These are phyloP conservation scores for Pneumocystis carinii DNA, from an alignment of 1,139 yeast species.

Conservation along the genomic window DNA sequence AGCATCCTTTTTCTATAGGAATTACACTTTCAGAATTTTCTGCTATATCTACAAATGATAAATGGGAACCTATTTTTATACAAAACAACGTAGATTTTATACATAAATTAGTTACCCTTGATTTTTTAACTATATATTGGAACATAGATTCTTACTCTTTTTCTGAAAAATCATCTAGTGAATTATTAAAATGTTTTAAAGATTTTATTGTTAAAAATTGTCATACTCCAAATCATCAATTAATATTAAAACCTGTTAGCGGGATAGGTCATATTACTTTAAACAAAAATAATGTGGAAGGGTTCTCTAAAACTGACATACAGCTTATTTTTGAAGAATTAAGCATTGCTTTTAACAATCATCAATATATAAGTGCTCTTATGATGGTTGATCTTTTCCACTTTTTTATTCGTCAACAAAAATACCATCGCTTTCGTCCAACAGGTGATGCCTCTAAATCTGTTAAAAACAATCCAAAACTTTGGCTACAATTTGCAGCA, in stretches of 20 bases:
- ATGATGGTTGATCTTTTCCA: conserved; percentile 73
- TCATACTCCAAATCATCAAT: conserved; percentile 33
- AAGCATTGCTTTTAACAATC: conserved; percentile 67
- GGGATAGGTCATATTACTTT: conserved; percentile 75
- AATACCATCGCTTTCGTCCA: conserved; percentile 62
- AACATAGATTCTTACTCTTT: conserved; percentile 47
- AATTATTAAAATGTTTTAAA: conserved; percentile 15
- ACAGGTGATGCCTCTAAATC: conserved; percentile 23
- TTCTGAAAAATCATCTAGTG: conserved; percentile 16
- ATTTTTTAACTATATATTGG: conserved; percentile 71
- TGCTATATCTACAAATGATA: conserved; percentile 74
- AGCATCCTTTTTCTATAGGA: conserved; percentile 66
- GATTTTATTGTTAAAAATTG: conserved; percentile 19
- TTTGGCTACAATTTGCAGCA: conserved; percentile 75
- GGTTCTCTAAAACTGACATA: conserved; percentile 34
- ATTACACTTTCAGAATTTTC: conserved; percentile 71
- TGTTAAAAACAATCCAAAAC: conserved; percentile 51
- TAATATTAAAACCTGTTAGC: conserved; percentile 69
- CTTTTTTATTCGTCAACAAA: conserved; percentile 61
- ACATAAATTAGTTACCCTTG: conserved; percentile 61
- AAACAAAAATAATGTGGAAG: conserved; percentile 48
- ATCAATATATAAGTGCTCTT: conserved; percentile 69
- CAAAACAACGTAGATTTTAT: conserved; percentile 54
- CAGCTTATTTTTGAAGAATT: conserved; percentile 66
- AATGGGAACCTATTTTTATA: conserved; percentile 78